These are phyloP conservation scores for Drechmeria coniospora DNA, from an alignment of 2,329 filamentous ascomycete species.

Conservation along the genomic window DNA sequence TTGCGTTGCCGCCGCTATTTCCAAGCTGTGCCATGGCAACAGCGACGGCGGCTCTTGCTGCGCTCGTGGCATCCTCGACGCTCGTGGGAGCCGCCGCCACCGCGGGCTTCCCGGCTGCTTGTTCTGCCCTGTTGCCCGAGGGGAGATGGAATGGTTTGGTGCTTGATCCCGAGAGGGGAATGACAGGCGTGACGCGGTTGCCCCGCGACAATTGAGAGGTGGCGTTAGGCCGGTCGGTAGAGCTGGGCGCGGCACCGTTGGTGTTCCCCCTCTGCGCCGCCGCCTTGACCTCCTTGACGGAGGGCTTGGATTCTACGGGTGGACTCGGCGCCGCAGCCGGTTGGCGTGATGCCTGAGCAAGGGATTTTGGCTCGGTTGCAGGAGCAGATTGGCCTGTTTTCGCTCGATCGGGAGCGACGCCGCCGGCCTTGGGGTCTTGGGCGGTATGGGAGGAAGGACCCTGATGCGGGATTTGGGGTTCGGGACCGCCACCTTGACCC, in stretches of 20 bases:
- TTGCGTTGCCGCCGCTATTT: constrained; percentile 26
- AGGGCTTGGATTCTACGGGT: constrained; percentile 54
- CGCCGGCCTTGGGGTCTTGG: constrained; percentile 27
- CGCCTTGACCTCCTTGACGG: constrained; percentile 27
- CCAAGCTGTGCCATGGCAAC: constrained; percentile 62
- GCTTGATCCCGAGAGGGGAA: constrained; percentile 41
- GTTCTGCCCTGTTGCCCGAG: constrained; percentile 10
- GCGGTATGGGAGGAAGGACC: constrained; percentile 30
- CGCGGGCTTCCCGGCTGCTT: constrained; percentile 20
- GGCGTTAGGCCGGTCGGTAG: too few species aligned
- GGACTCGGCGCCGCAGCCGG: constrained; percentile 41
- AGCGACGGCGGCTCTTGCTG: constrained; percentile 63
- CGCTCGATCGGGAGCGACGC: constrained; percentile 31
- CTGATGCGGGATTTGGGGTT: constrained; percentile 38
- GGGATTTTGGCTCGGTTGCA: constrained; percentile 37
- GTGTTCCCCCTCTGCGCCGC: constrained; percentile 25
- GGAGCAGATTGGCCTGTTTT: constrained; percentile 29
- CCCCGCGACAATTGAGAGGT: too few species aligned
- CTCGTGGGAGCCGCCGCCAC: constrained; percentile 20
- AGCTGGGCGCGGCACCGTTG: constrained; percentile 22
- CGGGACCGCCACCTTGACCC: constrained; percentile 37
- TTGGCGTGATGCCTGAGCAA: constrained; percentile 29
- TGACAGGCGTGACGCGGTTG: constrained; percentile 45
- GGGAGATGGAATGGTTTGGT: constrained; percentile 23
- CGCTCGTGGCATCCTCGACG: constrained; percentile 54